Percentiles rank a stretch among this genome's conserved stretches.
Conservation (phyloP, 2,329 filamentous ascomycete species). For the Sodiomyces alkalinus region DNA sequence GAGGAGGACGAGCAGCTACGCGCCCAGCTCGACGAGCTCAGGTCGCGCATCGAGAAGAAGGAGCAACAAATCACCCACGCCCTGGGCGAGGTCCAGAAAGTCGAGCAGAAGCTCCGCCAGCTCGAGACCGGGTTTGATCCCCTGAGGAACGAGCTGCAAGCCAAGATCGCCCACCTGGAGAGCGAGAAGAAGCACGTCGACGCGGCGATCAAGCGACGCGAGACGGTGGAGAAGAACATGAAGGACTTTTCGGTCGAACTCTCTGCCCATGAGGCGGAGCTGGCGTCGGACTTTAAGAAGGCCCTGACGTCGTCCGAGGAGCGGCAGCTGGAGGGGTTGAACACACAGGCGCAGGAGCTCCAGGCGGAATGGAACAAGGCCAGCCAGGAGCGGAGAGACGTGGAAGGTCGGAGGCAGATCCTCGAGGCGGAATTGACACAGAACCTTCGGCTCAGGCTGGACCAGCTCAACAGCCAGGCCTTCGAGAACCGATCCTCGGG, state of each 20-base stretch:
- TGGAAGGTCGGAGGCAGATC: slow-evolving; percentile 68
- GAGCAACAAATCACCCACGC: slow-evolving; percentile 82
- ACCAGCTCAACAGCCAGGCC: slow-evolving; percentile 67
- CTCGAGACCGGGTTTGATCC: slow-evolving; percentile 73
- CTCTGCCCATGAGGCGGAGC: slow-evolving; percentile 62
- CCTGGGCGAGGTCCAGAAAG: slow-evolving; percentile 69
- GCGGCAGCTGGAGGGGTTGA: slow-evolving; percentile 57
- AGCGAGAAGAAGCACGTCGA: slow-evolving; percentile 61
- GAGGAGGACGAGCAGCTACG: slow-evolving; percentile 56
- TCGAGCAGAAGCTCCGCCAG: slow-evolving; percentile 63
- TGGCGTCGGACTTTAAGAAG: slow-evolving; percentile 84
- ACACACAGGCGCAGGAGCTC: slow-evolving; percentile 53
- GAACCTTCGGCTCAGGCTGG: slow-evolving; percentile 73
- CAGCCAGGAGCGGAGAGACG: slow-evolving; percentile 56
- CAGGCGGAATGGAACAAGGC: slow-evolving; percentile 63
- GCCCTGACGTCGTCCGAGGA: slow-evolving; percentile 74
- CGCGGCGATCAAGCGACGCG: slow-evolving; percentile 44
- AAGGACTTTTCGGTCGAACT: slow-evolving; percentile 63
- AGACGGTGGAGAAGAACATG: slow-evolving; percentile 60
- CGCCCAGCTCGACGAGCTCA: slow-evolving; percentile 49
- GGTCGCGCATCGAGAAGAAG: slow-evolving; percentile 56
- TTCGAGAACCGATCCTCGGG: slow-evolving; percentile 40
- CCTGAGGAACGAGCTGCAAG: slow-evolving; percentile 59
- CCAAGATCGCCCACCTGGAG: slow-evolving; percentile 60
- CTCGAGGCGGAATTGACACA: slow-evolving; percentile 81